phyloP scores from a whole-genome alignment of 2,329 filamentous ascomycete species.

The Diaporthe sp. region DNA sequence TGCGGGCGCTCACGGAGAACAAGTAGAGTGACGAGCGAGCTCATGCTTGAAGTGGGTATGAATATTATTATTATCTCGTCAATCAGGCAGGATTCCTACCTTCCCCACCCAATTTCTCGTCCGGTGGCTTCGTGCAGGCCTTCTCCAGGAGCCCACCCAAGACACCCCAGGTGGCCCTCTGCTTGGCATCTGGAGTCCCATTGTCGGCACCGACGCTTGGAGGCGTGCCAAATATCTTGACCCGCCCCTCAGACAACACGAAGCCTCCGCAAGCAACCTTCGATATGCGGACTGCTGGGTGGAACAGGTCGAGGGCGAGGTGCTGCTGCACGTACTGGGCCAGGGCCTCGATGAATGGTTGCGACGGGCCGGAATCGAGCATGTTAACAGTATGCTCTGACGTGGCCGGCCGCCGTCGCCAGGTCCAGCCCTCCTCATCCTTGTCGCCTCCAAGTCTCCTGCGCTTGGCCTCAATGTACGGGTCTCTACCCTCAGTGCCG shows the following conservation, averaged over 20 bases:
- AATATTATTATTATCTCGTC: neutral
- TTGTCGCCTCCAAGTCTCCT: constrained; percentile 61
- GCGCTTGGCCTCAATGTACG: constrained; percentile 52
- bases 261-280: constrained; percentile 70
- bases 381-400: neutral
- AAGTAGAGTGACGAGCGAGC: neutral
- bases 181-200: constrained; percentile 24
- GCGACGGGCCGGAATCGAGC: constrained; percentile 31
- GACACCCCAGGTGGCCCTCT: constrained; percentile 33
- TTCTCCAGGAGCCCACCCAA: constrained; percentile 33
- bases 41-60: neutral
- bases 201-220: neutral
- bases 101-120: neutral
- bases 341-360: constrained; percentile 66
- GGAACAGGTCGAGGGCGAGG: constrained; percentile 66
- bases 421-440: constrained; percentile 66
- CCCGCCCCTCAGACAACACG: constrained; percentile 62
- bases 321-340: constrained; percentile 64
- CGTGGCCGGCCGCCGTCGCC: constrained; percentile 49
- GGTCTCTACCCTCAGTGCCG: neutral
- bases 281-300: constrained; percentile 64
- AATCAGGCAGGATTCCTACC: neutral
- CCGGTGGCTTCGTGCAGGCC: constrained; percentile 3
- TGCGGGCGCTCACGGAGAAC: too few relatives aligned
- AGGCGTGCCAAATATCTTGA: constrained; percentile 59